Evolutionary conservation across 1,139 yeast species (phyloP).

Genomic region (Kurtzmaniella natalensis): DNA sequence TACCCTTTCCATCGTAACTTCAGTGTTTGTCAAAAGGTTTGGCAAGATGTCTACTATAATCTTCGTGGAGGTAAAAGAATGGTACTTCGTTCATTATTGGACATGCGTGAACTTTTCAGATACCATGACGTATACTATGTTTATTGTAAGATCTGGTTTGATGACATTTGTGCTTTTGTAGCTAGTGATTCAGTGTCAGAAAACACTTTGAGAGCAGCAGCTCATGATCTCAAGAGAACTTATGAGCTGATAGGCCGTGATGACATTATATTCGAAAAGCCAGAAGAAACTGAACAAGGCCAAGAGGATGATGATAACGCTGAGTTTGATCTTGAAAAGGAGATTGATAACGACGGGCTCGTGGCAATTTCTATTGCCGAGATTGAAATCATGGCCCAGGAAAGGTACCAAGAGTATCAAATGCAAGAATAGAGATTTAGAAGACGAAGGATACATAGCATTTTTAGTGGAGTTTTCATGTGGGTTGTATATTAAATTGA

Average conservation of each 20-base stretch:
- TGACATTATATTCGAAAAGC: conserved; percentile 38
- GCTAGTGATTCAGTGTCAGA: conserved; percentile 53
- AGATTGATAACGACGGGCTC: conserved; percentile 33
- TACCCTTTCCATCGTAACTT: conserved; percentile 79
- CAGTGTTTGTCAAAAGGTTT: conserved; percentile 52
- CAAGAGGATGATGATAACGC: conserved; percentile 13
- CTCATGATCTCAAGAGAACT: conserved; percentile 55
- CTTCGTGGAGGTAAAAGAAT: conserved; percentile 67
- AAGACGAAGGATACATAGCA: not conserved
- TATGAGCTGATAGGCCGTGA: conserved; percentile 18
- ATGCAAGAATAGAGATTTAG: not conserved
- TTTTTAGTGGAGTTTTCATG: not conserved
- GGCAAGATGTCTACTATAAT: conserved; percentile 71
- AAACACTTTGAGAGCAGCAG: conserved; percentile 51
- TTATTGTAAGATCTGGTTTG: conserved; percentile 74
- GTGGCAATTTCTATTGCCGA: conserved; percentile 41
- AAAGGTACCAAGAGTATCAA: conserved; percentile 30
- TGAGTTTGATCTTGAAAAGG: conserved; percentile 13
- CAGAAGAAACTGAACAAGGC: conserved; percentile 12
- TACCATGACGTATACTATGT: conserved; percentile 85
- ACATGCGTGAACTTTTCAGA: conserved; percentile 69
- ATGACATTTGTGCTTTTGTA: conserved; percentile 79
- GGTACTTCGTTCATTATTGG: conserved; percentile 56
- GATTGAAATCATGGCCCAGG: conserved; percentile 53
- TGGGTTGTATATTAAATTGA: no score